Evolutionary conservation across 2,329 filamentous ascomycete species (phyloP), one percentile per base, ranked within the genome.

Genomic region (Aspergillus pseudotamarii): DNA sequence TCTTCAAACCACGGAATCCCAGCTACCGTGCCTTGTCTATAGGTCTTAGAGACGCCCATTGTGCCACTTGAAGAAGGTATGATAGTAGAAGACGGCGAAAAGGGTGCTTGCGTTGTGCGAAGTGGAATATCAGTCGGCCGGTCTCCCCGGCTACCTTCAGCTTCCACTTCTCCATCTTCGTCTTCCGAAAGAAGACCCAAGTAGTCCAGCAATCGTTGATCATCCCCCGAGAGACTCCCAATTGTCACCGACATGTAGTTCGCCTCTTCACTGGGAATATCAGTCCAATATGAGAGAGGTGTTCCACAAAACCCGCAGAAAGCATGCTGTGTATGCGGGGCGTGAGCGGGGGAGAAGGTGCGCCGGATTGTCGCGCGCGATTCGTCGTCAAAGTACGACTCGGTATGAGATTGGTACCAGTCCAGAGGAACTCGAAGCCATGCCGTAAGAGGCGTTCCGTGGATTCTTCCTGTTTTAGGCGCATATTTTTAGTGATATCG

Each of bases 301-400:
- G 93, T 96, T 58, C 94, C 94, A 76, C 94, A 97, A 80, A 91
- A 96, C 28, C 94, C 94, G 79, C 94, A 97, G 78, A 97, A 97
- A 69, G 93, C 87, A 57, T 92, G 88, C 74, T 90, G 88, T 1
- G 86, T 83, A 70, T 85, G 80, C 58, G 84, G 83, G 58, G 86
- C 85, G 69, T 82, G 79, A 2, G 82, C 82, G 26, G 89, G 85
- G 11, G 86, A 87, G 76, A 91, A 93, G 55, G 85, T 83, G 46
- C 89, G 86, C 61, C 87, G 88, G 73, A 93, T 93, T 58, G 82
- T 82, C 59, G 82, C 71, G 75, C 87, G 85, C 19, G 88, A 87
- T 80, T 97, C 94, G 78, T 96, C 92, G 3, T 90, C 86, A 75
- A 90, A 93, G 75, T 89, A 90, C 54, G 93, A 87, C 68, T 88